Conservation (phyloP, 768 basidiomycete genomes). For the Nidularia pulvinata region DNA sequence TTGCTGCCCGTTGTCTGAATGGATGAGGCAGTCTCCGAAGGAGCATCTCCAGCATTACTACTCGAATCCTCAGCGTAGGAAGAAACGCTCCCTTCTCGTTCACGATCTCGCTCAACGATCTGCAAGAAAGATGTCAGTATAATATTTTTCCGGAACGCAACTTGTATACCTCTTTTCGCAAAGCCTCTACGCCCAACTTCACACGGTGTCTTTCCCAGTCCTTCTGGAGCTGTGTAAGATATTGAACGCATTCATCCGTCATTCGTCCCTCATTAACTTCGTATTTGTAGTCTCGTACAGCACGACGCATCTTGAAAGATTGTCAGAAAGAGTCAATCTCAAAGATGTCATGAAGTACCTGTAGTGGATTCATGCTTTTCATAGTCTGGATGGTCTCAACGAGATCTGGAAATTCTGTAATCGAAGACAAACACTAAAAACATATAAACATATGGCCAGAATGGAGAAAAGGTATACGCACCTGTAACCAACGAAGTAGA, state of each 20-base stretch:
- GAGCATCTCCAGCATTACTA: constrained; percentile 4
- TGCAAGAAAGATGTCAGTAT: constrained; percentile 19
- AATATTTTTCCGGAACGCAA: not conserved
- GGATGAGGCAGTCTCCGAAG: constrained; percentile 12
- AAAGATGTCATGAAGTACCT: constrained; percentile 41
- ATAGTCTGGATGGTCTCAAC: constrained; percentile 90
- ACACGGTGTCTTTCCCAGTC: constrained; percentile 96
- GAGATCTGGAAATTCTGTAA: constrained; percentile 84
- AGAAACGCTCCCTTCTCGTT: constrained; percentile 60
- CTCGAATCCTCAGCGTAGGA: constrained; percentile 41
- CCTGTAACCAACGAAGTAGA: constrained; percentile 86
- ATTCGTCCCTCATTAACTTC: constrained; percentile 92
- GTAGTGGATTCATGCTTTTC: constrained; percentile 87
- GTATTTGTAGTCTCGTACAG: constrained; percentile 90
- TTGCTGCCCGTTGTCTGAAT: constrained; percentile 37
- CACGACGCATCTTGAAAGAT: constrained; percentile 77
- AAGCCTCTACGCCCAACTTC: constrained; percentile 81
- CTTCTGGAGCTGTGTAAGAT: constrained; percentile 92
- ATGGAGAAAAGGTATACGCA: constrained; percentile 20
- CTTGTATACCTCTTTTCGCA: constrained; percentile 73
- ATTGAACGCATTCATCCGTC: constrained; percentile 95
- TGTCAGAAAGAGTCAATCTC: not conserved
- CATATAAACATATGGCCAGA: not conserved
- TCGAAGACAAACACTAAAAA: constrained; percentile 78
- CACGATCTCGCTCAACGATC: constrained; percentile 71